Percentiles rank a stretch among this genome's conserved stretches.
Conservation (phyloP, 2,329 filamentous ascomycete species). For the Chaetomiaceae sp. region DNA sequence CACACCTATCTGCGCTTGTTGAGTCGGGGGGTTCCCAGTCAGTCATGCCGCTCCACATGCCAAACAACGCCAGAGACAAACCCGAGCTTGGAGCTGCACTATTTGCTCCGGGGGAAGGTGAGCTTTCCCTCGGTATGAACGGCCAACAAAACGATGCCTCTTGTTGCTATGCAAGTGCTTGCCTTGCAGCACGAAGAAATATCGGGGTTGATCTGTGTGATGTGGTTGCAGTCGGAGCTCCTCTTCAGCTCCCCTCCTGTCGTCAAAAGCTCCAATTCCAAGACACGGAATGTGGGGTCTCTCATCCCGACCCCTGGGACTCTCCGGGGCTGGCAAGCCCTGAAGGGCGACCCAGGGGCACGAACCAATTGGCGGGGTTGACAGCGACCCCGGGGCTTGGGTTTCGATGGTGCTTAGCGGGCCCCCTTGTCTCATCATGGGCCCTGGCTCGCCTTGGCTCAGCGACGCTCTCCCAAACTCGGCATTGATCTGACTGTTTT, state of each 20-base stretch:
- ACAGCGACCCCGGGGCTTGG: not conserved
- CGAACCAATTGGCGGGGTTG: conserved; percentile 12
- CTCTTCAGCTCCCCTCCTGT: not conserved
- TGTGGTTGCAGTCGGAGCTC: not conserved
- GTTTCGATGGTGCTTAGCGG: not conserved
- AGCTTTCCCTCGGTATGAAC: not conserved
- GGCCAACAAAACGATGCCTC: too few species aligned
- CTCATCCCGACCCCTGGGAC: conserved; percentile 4
- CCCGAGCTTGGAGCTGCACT: too few species aligned
- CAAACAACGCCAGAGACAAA: not conserved
- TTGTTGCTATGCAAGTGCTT: not conserved
- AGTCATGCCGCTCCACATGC: not conserved
- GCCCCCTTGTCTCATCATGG: conserved; percentile 6
- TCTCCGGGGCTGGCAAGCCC: not conserved
- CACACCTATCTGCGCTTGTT: too few species aligned
- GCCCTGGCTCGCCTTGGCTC: conserved; percentile 3
- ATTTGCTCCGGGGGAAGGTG: not conserved
- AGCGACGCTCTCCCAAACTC: conserved; percentile 3
- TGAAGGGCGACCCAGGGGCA: not conserved
- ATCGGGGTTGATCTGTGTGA: conserved; percentile 5
- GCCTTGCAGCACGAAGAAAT: conserved; percentile 3
- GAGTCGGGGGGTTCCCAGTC: too few species aligned
- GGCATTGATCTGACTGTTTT: conserved; percentile 8
- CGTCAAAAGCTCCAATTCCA: conserved; percentile 4
- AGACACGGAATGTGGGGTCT: conserved; percentile 14